These are phyloP conservation scores for Elsinoe arachidis DNA, from an alignment of 2,329 filamentous ascomycete genomes.

Conservation along the genomic window DNA sequence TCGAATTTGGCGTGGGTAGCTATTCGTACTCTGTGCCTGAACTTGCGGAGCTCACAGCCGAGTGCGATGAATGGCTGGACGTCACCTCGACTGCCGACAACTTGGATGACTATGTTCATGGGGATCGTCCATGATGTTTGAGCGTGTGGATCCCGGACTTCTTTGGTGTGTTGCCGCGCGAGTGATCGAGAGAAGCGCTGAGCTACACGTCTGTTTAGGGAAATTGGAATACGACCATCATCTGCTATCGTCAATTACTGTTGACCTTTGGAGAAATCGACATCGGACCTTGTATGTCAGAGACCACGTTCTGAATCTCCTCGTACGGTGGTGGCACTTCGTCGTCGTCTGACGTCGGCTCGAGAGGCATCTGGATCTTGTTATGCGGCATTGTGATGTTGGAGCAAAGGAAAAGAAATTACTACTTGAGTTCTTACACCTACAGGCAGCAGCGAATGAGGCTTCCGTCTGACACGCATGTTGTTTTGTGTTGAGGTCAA, in stretches of 20 bases:
- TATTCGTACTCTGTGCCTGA: constrained; percentile 47
- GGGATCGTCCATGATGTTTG: neutral
- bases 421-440: neutral
- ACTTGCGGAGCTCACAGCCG: constrained; percentile 41
- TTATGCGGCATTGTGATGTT: neutral
- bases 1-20: constrained; percentile 49
- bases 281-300: no score
- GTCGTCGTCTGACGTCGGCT: neutral
- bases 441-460: neutral
- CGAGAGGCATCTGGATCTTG: neutral
- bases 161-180: neutral
- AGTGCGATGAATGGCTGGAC: constrained; percentile 44
- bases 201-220: neutral
- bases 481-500: no score
- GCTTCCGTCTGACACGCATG: no score
- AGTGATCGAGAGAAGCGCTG: neutral
- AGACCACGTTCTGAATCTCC: no score
- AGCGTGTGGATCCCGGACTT: neutral
- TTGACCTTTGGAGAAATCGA: no score
- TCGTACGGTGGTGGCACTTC: neutral
- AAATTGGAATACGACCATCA: neutral
- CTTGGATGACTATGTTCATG: constrained; percentile 42
- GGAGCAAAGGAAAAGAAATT: neutral
- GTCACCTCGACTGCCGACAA: constrained; percentile 42
- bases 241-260: neutral